Conservation (phyloP, 164 flowering plant genomes). For the Chloranthus sessilifolius region DNA sequence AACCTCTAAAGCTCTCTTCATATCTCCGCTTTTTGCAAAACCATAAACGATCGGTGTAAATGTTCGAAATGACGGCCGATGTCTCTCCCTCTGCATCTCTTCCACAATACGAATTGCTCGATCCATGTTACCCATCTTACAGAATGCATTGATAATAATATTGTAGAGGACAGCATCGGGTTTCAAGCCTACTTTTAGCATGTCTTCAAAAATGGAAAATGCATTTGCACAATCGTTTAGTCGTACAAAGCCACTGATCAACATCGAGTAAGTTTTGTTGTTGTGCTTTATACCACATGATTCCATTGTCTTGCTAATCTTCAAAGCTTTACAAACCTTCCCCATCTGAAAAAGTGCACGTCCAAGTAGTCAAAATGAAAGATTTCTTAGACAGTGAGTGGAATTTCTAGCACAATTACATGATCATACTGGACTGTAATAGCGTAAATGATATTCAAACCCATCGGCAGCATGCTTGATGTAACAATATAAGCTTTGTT, state of each 20-base stretch:
- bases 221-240: constrained; percentile 97
- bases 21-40: constrained; percentile 81
- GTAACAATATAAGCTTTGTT: too few species aligned
- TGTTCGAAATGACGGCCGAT: constrained; percentile 75
- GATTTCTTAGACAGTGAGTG: background rate
- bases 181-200: constrained; percentile 67
- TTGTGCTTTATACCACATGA: constrained; percentile 75
- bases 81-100: constrained; percentile 75
- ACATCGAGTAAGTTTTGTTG: constrained; percentile 94
- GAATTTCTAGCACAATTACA: background rate
- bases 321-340: constrained; percentile 80
- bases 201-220: constrained; percentile 87
- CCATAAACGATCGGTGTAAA: constrained; percentile 89
- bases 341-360: constrained; percentile 55
- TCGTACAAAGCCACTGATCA: constrained; percentile 79
- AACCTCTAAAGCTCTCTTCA: constrained; percentile 65
- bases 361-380: constrained; percentile 3
- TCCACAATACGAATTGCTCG: constrained; percentile 77
- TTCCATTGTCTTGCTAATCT: constrained; percentile 76
- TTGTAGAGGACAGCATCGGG: constrained; percentile 94
- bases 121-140: constrained; percentile 96
- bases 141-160: constrained; percentile 83
- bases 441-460: too few species aligned
- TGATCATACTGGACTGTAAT: too few species aligned
- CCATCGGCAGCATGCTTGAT: too few species aligned